Base-by-base conservation (phyloP, 2,329 filamentous ascomycete genomes). In the Alternaria atra region DNA sequence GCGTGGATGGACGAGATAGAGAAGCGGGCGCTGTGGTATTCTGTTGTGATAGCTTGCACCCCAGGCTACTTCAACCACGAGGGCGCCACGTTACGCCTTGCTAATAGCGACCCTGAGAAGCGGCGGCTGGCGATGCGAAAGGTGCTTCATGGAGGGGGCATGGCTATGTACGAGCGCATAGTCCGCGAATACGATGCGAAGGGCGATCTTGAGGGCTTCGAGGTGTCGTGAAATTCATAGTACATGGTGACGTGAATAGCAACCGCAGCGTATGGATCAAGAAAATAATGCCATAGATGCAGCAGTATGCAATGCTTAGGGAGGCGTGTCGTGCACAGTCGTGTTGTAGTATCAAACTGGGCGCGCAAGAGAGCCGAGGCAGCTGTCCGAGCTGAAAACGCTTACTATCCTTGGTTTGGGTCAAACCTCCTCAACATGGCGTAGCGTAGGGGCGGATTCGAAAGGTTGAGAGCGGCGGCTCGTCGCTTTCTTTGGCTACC, bases 21-120 rank as follows among this genome's bases (percentile, higher is more conserved):
- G 35, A 55, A 47, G 27, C 37, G 61, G 7, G 58, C 58, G n/a
- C 35, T 30, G 8, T 64, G 40, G 29, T 68, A 55, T 30, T 37
- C 52, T 12, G 46, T 52, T 7, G 32, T 66, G 10, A 46, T 55
- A 13, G 56, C 42, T 3, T 66, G 65, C 40, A 68, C 65, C 15
- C 63, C 56, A 10, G 52, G 56, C n/a, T 66, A 62, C 40, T 60
- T 66, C 39, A 66, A 64, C 13, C 56, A 55, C 23, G 51, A 59
- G 43, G 56, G 56, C 9, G 56, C 29, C 4, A 37, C 56, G n/a
- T 34, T 48, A 43, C 42, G 35, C 15, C 25, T 29, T 40, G 47
- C 47, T 46, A 27, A 32, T 1, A 29, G 47, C 4, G 20, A 39
- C 30, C 35, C 30, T 12, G 50, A 62, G 13, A 44, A 52, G 37